Base-by-base conservation (phyloP, 352 stramenopile species). In the Elongisporangium senticosum region DNA sequence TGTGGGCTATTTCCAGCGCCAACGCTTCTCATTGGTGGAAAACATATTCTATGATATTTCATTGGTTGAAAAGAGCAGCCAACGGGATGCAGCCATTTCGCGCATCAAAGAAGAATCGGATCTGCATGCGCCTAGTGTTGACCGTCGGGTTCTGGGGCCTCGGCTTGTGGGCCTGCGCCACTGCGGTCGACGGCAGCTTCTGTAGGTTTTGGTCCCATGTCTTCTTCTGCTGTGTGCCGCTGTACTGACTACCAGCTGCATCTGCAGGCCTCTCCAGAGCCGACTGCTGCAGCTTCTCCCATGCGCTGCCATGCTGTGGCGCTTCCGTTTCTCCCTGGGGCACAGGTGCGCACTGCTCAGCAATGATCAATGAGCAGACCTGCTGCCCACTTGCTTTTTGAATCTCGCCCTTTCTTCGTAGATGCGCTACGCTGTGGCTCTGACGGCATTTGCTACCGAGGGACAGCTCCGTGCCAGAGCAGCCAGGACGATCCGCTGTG, bases 401-500 rank as follows among this genome's bases (percentile, higher is more conserved):
- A 52, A 6, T n/a, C 7, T 13, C 33, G 8, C 10, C 33, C 4
- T 10, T 43, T 22, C 49, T 53, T 20, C 1, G 24, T 53, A 74
- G 68, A 72, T 15, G 64, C 68, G 15, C 43, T 75, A 22, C 58
- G 62, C 51, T 75, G 68, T 33, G 58, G 64, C 2, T 52, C 23
- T 13, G 68, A 72, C 47, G 58, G 61, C 8, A 37, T 67, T 49
- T 75, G 68, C 48, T 62, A 64, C 20, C 64, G 64, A 4, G 68
- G 68, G 8, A 17, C 15, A 1, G 23, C 64, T 10, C 61, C 55
- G 13, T 75, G 68, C 52, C 59, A 49, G 22, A 75, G 68, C 56
- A 75, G 68, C 64, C 54, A 70, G 20, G 68, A 75, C 53, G 68
- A 75, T 22, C 68, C 68, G 53, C 61, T 75, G 21, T 75, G 68